Conservation (phyloP, 306 rosid genomes). For the Ormosia emarginata region DNA sequence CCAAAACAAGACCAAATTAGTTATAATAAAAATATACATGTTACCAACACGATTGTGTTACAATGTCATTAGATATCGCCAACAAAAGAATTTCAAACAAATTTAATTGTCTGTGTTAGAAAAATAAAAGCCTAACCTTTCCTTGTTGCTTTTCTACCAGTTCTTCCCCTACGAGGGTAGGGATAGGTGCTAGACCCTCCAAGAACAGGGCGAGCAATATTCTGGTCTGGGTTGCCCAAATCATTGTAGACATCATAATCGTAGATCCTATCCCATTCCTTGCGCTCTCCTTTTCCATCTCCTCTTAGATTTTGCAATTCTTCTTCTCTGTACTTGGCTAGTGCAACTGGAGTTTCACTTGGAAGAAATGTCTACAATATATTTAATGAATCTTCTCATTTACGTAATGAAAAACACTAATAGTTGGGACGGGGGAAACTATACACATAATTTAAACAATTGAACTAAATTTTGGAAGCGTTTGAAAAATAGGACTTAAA, state of each 20-base stretch:
- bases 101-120: neutral
- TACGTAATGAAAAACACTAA: neutral
- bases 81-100: neutral
- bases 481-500: neutral
- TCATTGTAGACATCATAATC: conserved; percentile 72
- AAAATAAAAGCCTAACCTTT: conserved; percentile 34
- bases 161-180: conserved; percentile 77
- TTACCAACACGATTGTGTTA: neutral
- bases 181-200: conserved; percentile 60
- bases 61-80: neutral
- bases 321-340: conserved; percentile 46
- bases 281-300: conserved; percentile 54
- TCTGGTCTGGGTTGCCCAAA: conserved; percentile 48
- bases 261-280: conserved; percentile 65
- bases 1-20: neutral
- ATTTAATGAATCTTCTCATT: neutral
- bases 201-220: conserved; percentile 46
- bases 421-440: too few relatives aligned
- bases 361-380: conserved; percentile 56
- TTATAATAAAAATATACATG: too few relatives aligned
- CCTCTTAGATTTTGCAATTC: conserved; percentile 63
- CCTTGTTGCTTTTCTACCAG: conserved; percentile 38
- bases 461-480: neutral
- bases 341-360: conserved; percentile 54
- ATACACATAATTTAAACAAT: neutral